Evolutionary conservation across 805 yeast species (phyloP).

Genomic region (Pachysolen tannophilus): DNA sequence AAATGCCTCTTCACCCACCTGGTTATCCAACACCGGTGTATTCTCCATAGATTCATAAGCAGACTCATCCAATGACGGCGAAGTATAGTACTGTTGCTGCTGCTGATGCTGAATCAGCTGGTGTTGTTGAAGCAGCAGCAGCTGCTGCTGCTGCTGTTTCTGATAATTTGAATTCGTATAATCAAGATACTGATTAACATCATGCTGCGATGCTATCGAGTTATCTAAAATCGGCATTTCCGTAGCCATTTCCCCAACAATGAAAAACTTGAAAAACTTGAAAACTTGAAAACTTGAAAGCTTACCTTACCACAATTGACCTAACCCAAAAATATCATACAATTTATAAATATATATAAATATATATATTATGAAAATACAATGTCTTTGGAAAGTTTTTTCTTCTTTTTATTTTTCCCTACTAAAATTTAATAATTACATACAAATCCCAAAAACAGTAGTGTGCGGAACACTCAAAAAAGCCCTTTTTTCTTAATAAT

Average conservation of each 20-base stretch:
- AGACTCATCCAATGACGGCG: slow-evolving; percentile 6
- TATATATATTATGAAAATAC: too few relatives aligned
- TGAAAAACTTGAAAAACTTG: too few relatives aligned
- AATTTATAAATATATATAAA: too few relatives aligned
- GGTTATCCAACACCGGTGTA: slow-evolving; percentile 7
- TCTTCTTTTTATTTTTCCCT: too few relatives aligned
- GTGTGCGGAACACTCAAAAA: too few relatives aligned
- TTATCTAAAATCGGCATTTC: slow-evolving; percentile 7
- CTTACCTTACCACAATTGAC: too few relatives aligned
- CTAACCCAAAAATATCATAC: too few relatives aligned
- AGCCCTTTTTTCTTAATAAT: too few relatives aligned
- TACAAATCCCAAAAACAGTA: too few relatives aligned
- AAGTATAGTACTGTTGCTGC: slow-evolving; percentile 6
- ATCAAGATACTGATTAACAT: slow-evolving; percentile 6
- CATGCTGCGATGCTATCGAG: slow-evolving; percentile 8
- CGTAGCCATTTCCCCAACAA: background rate
- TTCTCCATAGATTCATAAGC: slow-evolving; percentile 4
- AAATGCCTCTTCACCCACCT: background rate
- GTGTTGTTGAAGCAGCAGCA: slow-evolving; percentile 1
- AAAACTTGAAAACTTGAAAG: too few relatives aligned
- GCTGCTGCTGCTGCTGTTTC: background rate
- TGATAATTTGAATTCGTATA: background rate
- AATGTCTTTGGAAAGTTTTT: too few relatives aligned
- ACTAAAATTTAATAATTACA: too few relatives aligned
- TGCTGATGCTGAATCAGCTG: background rate